Base-by-base conservation (phyloP, 495 filamentous ascomycete genomes). In the Hyaloscypha bicolor region DNA sequence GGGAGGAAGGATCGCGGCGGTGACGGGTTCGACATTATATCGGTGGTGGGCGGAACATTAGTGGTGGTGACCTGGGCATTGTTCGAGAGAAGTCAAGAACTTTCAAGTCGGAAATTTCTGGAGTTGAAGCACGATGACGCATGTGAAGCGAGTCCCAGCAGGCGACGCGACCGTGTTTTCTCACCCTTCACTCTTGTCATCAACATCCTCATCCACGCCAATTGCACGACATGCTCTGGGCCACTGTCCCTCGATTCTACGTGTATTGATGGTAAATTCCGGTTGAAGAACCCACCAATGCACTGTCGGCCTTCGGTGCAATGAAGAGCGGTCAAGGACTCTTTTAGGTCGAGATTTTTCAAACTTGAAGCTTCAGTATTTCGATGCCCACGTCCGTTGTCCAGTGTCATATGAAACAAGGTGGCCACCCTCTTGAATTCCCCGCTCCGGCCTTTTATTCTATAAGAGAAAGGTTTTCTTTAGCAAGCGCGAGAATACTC, bases 1-100 rank as follows among this genome's bases (percentile, higher is more conserved):
- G 76, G 73, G 52, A 83, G 68, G 64, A 81, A 62, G 25, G 71
- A 64, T 51, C 39, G 39, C 21, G 62, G 55, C 64, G 57, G 25
- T 55, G 55, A 21, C 25, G 65, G 33, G 22, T 48, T 33, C 32
- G 70, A 69, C 70, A 72, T 72, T 60, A 59, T 68, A 58, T 55
- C 11, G 52, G 22, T 4, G 42, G 55, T 35, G 21, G 33, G 55
- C 2, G 9, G 19, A 29, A 56, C 21, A 48, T 63, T 58, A 19
- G 25, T 30, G 64, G 31, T 37, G 56, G n/a, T 9, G 42, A 51
- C 25, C n/a, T 9, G 42, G 62, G 48, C n/a, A 25, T 56, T 56
- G 22, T 56, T 30, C 29, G 25, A 25, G 25, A 25, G 25, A 25
- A 25, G 25, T n/a, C 9, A 25, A 25, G 51, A 53, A 53, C 9